A percentile compares a stretch with the other conserved stretches of the same genome.
phyloP scores from a whole-genome alignment of 805 yeast species.

The Candida montana region DNA sequence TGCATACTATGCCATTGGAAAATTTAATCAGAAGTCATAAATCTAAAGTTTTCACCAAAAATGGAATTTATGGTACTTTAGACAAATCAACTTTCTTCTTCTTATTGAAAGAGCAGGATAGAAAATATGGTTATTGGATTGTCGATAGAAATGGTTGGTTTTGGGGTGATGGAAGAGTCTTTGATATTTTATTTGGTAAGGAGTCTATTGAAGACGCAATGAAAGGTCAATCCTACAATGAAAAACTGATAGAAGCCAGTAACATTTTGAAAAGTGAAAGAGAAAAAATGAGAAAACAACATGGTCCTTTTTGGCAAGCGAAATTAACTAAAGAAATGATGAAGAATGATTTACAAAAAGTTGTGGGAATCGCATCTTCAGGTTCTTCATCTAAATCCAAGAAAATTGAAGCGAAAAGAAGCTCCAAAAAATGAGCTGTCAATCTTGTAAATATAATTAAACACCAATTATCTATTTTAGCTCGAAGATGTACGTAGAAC shows the following conservation, averaged over 20 bases:
- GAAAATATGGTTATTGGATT: conserved; percentile 51
- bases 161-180: conserved; percentile 89
- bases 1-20: conserved; percentile 58
- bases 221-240: conserved; percentile 20
- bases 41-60: conserved; percentile 78
- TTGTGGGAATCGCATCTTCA: conserved; percentile 14
- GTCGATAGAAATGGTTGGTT: conserved; percentile 84
- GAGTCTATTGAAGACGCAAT: conserved; percentile 75
- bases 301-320: conserved; percentile 22
- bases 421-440: neutral
- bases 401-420: conserved; percentile 1
- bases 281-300: conserved; percentile 16
- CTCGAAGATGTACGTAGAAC: neutral
- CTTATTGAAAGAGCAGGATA: conserved; percentile 55
- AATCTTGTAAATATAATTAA: neutral
- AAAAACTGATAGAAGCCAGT: conserved; percentile 19
- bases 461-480: neutral
- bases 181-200: conserved; percentile 76
- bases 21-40: conserved; percentile 50
- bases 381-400: conserved; percentile 3
- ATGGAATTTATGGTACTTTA: conserved; percentile 80
- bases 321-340: conserved; percentile 17
- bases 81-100: conserved; percentile 72
- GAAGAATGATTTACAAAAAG: conserved; percentile 18
- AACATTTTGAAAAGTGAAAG: conserved; percentile 17